phyloP scores from a whole-genome alignment of 495 filamentous ascomycete genomes.

The Penicillium odoratum region DNA sequence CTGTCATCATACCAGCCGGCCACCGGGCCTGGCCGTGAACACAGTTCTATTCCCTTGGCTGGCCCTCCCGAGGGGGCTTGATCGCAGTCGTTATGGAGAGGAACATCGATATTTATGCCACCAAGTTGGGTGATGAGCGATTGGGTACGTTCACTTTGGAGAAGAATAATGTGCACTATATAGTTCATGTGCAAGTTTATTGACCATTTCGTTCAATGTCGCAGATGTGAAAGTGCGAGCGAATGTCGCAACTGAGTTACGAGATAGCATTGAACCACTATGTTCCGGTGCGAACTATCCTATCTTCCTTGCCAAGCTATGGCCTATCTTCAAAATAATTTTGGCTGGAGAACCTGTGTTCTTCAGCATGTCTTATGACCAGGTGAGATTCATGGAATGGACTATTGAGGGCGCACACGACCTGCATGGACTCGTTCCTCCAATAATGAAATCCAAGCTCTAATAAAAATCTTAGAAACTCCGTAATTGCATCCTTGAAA shows the following conservation, averaged over 20 bases:
- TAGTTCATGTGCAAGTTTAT: background rate
- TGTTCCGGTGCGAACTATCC: slow-evolving; percentile 66
- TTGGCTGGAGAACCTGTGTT: slow-evolving; percentile 88
- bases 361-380: slow-evolving; percentile 80
- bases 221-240: slow-evolving; percentile 74
- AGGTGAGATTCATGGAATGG: slow-evolving; percentile 49
- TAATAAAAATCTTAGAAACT: slow-evolving; percentile 62
- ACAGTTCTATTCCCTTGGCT: slow-evolving; percentile 20
- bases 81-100: slow-evolving; percentile 44
- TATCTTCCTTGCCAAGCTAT: slow-evolving; percentile 76
- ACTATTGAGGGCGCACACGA: slow-evolving; percentile 1
- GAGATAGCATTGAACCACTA: slow-evolving; percentile 79
- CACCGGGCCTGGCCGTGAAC: slow-evolving; percentile 43
- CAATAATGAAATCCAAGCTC: background rate
- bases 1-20: slow-evolving; percentile 38
- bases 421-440: background rate
- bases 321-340: slow-evolving; percentile 87
- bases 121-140: slow-evolving; percentile 59
- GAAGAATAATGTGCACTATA: background rate
- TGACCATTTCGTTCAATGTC: slow-evolving; percentile 8
- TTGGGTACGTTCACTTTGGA: slow-evolving; percentile 46
- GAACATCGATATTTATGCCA: slow-evolving; percentile 60
- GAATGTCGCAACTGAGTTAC: slow-evolving; percentile 73
- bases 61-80: slow-evolving; percentile 30
- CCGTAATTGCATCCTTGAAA: slow-evolving; percentile 89